Conservation (phyloP, 2,329 filamentous ascomycete species). For the Rutstroemia sp. region DNA sequence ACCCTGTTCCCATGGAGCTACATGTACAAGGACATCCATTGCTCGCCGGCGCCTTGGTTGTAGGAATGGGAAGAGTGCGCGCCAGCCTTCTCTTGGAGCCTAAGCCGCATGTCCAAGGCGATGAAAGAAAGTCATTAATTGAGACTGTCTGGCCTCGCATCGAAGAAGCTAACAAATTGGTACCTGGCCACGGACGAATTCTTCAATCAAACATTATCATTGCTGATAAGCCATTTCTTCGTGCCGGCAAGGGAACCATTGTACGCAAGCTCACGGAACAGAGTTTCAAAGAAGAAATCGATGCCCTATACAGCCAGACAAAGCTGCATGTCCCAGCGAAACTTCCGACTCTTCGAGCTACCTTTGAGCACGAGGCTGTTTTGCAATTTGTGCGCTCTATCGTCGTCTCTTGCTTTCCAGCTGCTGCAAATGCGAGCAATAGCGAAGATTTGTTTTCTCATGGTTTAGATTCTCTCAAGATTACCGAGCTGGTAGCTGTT, state of each 20-base stretch:
- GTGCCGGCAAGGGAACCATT: constrained; percentile 15
- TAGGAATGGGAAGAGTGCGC: not conserved
- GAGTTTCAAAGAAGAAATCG: constrained; percentile 22
- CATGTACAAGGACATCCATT: not conserved
- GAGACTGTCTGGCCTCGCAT: constrained; percentile 12
- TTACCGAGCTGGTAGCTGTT: not conserved
- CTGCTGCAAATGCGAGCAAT: not conserved
- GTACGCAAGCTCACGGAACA: not conserved
- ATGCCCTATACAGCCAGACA: constrained; percentile 14
- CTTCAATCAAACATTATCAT: constrained; percentile 12
- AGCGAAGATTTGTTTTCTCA: not conserved
- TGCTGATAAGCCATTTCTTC: constrained; percentile 11
- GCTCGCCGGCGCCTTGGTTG: not conserved
- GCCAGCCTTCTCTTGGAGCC: not conserved
- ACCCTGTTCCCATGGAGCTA: constrained; percentile 29
- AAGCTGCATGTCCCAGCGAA: not conserved
- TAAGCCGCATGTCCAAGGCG: not conserved
- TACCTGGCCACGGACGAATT: constrained; percentile 15
- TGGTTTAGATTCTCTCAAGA: constrained; percentile 1
- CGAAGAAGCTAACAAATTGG: constrained; percentile 12
- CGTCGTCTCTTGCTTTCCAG: not conserved
- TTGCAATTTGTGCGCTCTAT: not conserved
- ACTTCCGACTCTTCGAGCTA: not conserved
- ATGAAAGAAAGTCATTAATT: not conserved
- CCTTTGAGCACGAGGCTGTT: not conserved